phyloP scores from a whole-genome alignment of 352 stramenopile species.

The Peronospora belbahrii region DNA sequence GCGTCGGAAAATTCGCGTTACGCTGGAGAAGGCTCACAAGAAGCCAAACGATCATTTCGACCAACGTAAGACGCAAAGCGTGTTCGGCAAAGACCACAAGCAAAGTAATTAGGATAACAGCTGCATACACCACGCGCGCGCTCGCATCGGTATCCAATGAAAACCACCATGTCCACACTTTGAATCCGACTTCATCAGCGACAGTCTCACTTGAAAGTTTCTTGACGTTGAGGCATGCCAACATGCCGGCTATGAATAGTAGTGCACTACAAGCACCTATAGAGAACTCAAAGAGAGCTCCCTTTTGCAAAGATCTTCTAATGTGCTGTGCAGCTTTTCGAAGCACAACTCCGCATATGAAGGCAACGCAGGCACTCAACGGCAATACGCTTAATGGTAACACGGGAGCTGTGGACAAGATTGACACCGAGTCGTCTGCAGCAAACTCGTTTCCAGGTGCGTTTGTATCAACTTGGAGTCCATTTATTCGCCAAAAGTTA shows the following conservation, averaged over 20 bases:
- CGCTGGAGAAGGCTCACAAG: slow-evolving; percentile 52
- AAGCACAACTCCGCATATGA: slow-evolving; percentile 34
- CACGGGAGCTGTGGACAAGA: slow-evolving; percentile 61
- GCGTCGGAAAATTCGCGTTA: slow-evolving; percentile 47
- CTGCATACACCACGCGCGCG: slow-evolving; percentile 44
- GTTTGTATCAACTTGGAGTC: slow-evolving; percentile 35
- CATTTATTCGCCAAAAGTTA: slow-evolving; percentile 80
- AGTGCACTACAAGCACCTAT: slow-evolving; percentile 10
- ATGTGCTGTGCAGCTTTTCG: slow-evolving; percentile 17
- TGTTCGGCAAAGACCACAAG: slow-evolving; percentile 1
- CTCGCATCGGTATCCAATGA: slow-evolving; percentile 28
- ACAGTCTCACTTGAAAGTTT: slow-evolving; percentile 5
- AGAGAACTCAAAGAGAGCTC: slow-evolving; percentile 3
- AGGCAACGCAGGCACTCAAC: slow-evolving; percentile 16
- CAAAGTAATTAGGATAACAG: slow-evolving; percentile 12
- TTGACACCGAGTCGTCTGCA: slow-evolving; percentile 68
- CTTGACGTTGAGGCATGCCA: slow-evolving; percentile 20
- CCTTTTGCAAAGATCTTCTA: background rate
- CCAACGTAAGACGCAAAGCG: slow-evolving; percentile 7
- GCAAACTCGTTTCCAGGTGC: slow-evolving; percentile 63
- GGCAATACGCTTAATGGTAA: slow-evolving; percentile 24
- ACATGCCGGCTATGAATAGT: slow-evolving; percentile 24
- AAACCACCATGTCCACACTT: slow-evolving; percentile 5
- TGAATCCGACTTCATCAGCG: slow-evolving; percentile 1
- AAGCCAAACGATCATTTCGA: slow-evolving; percentile 59